A percentile compares a stretch with the other conserved stretches of the same genome.
Evolutionary conservation across 179 eudicot genomes (phyloP).

Genomic region (Amaranthus tricolor): DNA sequence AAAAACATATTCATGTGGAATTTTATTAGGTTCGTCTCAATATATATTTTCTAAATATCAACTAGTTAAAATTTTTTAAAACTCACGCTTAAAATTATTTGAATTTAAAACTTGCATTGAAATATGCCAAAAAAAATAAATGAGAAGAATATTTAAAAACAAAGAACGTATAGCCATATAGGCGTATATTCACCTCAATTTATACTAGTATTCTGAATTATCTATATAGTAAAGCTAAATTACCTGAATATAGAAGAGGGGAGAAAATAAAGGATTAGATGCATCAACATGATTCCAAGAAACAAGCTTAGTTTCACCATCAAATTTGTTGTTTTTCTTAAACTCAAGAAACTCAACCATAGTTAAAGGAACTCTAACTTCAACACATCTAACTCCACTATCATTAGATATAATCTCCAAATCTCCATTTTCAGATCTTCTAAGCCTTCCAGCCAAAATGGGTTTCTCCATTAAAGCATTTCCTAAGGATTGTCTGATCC

Average conservation of each 20-base stretch:
- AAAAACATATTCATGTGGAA: no score
- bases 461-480: constrained; percentile 32
- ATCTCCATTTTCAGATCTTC: constrained; percentile 14
- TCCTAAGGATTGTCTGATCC: constrained; percentile 39
- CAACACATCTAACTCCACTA: constrained; percentile 42
- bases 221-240: neutral
- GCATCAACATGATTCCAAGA: constrained; percentile 44
- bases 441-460: constrained; percentile 38
- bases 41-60: no score
- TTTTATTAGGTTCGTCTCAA: no score
- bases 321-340: constrained; percentile 17
- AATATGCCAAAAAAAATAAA: no score
- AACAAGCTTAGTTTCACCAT: constrained; percentile 37
- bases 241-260: constrained; percentile 48
- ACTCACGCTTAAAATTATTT: no score
- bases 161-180: no score
- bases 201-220: neutral
- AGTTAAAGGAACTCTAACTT: constrained; percentile 18
- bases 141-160: no score
- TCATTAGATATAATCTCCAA: constrained; percentile 39
- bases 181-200: no score
- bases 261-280: constrained; percentile 34
- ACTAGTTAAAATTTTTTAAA: no score
- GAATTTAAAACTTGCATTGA: no score
- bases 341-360: constrained; percentile 34